Evolutionary conservation across 2,329 filamentous ascomycete species (phyloP).

Genomic region (Ophiocordyceps camponoti-saundersi): DNA sequence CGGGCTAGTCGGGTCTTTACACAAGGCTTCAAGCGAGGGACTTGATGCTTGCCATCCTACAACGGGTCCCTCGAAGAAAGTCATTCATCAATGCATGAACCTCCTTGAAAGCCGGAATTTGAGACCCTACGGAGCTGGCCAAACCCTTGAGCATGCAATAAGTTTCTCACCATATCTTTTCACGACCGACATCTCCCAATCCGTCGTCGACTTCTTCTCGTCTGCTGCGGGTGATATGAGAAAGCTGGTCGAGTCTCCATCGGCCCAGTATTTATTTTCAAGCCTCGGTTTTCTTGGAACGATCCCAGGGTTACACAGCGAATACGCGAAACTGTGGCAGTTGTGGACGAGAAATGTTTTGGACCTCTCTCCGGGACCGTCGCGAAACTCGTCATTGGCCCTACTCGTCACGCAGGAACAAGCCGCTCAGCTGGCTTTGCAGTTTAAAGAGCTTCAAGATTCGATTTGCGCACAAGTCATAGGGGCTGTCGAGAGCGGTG

Average conservation of each 20-base stretch:
- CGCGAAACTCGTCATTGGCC: conserved; percentile 17
- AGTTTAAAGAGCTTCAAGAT: conserved; percentile 24
- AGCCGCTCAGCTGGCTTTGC: conserved; percentile 20
- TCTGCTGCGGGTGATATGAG: conserved; percentile 39
- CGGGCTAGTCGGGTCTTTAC: conserved; percentile 31
- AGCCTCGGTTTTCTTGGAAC: conserved; percentile 41
- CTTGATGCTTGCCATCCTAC: conserved; percentile 12
- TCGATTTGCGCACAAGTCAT: conserved; percentile 25
- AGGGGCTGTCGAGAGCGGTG: conserved; percentile 17
- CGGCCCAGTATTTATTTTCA: conserved; percentile 47
- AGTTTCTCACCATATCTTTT: conserved; percentile 25
- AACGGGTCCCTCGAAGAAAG: conserved; percentile 10
- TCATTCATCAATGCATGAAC: conserved; percentile 18
- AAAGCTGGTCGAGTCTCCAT: conserved; percentile 48
- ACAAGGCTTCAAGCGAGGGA: conserved; percentile 12
- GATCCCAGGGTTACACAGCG: conserved; percentile 17
- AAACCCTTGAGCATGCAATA: conserved; percentile 22
- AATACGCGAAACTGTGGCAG: conserved; percentile 26
- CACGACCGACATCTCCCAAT: conserved; percentile 9
- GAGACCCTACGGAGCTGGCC: conserved; percentile 39
- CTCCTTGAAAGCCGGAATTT: conserved; percentile 33
- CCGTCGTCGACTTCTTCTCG: conserved; percentile 25
- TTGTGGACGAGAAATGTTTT: conserved; percentile 25
- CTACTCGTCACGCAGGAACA: conserved; percentile 28
- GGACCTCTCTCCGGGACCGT: conserved; percentile 7